A percentile compares a stretch with the other conserved stretches of the same genome.
phyloP scores from a whole-genome alignment of 306 rosid species.

The Gastrolobium bilobum region DNA sequence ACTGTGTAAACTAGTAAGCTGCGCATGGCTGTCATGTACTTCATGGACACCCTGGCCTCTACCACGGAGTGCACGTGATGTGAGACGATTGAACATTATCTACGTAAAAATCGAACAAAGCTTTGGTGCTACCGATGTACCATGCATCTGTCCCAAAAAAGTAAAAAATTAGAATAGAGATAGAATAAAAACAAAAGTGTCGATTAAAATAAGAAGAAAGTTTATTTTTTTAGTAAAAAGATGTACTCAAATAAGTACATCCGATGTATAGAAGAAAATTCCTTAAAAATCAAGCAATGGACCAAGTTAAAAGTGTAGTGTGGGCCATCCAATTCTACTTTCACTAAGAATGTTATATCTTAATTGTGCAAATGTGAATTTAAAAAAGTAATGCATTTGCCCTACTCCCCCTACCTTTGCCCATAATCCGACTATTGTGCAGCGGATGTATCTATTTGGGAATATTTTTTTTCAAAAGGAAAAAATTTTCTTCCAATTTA shows the following conservation, averaged over 20 bases:
- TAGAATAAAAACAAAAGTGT: no score
- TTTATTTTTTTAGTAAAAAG: no score
- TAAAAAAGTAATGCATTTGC: constrained; percentile 10
- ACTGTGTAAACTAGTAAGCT: background rate
- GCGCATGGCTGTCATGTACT: background rate
- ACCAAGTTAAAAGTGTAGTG: background rate
- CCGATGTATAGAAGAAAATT: no score
- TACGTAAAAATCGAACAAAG: constrained; percentile 10
- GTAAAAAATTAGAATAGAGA: no score
- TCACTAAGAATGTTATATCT: background rate
- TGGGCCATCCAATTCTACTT: constrained; percentile 38
- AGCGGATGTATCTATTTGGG: no score
- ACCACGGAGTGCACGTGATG: constrained; percentile 33
- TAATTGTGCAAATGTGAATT: background rate
- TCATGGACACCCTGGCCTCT: constrained; percentile 35
- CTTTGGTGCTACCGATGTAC: no score
- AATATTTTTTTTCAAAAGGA: no score
- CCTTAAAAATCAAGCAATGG: constrained; percentile 44
- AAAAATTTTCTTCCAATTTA: no score
- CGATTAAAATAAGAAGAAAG: no score
- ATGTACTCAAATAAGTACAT: no score
- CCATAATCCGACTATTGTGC: no score
- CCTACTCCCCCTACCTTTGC: constrained; percentile 28
- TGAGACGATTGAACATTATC: constrained; percentile 33
- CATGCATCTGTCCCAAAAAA: no score